These are phyloP conservation scores for Loxodes magnus DNA, from an alignment of 73 alveolate species.

Conservation along the genomic window DNA sequence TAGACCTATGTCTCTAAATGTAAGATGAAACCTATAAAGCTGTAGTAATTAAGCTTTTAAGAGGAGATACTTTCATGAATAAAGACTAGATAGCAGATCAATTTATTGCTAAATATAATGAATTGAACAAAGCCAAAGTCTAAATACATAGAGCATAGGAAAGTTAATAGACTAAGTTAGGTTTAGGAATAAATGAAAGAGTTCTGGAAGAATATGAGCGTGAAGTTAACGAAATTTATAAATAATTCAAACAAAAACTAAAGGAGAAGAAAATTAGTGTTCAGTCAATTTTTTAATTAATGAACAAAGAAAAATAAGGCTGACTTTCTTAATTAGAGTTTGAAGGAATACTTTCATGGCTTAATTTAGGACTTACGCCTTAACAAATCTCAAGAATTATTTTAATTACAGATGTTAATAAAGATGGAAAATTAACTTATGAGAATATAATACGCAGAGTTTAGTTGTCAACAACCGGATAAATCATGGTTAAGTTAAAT, in stretches of 20 bases:
- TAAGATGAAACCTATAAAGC: not conserved
- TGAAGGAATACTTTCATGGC: constrained; percentile 7
- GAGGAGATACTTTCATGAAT: not conserved
- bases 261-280: not conserved
- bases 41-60: not conserved
- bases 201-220: not conserved
- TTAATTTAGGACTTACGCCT: too few species aligned
- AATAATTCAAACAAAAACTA: not conserved
- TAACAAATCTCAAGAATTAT: too few species aligned
- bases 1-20: not conserved
- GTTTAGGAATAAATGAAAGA: not conserved
- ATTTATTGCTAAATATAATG: not conserved
- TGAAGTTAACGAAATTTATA: not conserved
- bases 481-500: too few species aligned
- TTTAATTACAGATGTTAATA: too few species aligned
- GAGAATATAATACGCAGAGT: too few species aligned
- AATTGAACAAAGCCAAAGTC: not conserved
- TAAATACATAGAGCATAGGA: not conserved
- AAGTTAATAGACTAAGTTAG: not conserved
- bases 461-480: too few species aligned
- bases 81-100: not conserved
- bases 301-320: constrained; percentile 7
- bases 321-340: not conserved
- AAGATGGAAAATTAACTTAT: too few species aligned
- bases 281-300: not conserved